Evolutionary conservation across 1,284 basidiomycete genomes (phyloP).

Genomic region (Laetiporus sulphureus): DNA sequence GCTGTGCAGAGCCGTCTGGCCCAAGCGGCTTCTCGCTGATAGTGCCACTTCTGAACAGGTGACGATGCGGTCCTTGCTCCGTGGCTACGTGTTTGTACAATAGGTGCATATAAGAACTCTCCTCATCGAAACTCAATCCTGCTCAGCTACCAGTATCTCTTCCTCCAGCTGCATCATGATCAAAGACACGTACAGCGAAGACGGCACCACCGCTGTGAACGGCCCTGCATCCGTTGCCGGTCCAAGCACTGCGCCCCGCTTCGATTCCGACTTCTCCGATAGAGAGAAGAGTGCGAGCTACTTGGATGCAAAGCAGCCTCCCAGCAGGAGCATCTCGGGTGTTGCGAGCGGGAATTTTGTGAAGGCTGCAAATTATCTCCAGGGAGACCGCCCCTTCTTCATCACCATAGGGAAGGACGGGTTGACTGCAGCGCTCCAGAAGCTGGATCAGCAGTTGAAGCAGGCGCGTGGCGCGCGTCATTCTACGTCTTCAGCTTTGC

Average conservation of each 20-base stretch:
- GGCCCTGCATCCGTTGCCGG: background rate
- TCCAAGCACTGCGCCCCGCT: background rate
- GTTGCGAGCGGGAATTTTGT: constrained; percentile 11
- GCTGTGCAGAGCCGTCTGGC: too few species aligned
- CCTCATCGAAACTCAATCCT: too few species aligned
- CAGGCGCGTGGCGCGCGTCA: constrained; percentile 39
- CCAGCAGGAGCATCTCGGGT: background rate
- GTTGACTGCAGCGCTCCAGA: constrained; percentile 55
- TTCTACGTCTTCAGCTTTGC: background rate
- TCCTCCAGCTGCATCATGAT: background rate
- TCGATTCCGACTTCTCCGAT: constrained; percentile 1
- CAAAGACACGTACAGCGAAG: constrained; percentile 1
- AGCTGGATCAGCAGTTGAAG: constrained; percentile 53
- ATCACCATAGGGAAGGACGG: constrained; percentile 60
- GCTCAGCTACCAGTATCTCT: too few species aligned
- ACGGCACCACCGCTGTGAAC: background rate
- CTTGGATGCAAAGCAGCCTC: background rate
- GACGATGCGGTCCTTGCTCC: too few species aligned
- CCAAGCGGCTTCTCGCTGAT: too few species aligned
- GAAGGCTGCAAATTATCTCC: constrained; percentile 24
- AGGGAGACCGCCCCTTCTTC: constrained; percentile 57
- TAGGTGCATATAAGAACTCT: too few species aligned
- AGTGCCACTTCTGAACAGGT: too few species aligned
- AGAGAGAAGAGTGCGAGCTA: too few species aligned
- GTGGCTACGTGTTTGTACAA: too few species aligned